Evolutionary conservation across 1,284 basidiomycete genomes (phyloP), one percentile per base, ranked within the genome.

Genomic region (Cryptococcus amylolentus): DNA sequence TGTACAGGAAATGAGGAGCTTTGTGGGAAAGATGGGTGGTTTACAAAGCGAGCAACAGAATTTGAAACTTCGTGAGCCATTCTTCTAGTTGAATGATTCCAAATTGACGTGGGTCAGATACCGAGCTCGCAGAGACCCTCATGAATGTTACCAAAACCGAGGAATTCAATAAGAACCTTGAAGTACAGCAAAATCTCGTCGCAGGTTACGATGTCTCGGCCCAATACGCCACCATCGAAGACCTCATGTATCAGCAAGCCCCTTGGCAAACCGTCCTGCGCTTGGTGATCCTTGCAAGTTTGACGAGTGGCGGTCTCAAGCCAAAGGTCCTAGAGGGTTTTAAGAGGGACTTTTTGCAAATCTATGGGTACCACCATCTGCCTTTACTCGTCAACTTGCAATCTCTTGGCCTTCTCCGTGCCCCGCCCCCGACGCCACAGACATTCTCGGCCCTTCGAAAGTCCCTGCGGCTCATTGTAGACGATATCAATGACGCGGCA

Each of bases 101-200:
- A n/a, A 16, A 26, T 43, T 52, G 14, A 51, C n/a, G 31, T 13
- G 9, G 18, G 5, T 4, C 31, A 96, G 93, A 99, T 75, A 98
- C 93, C 49, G 88, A 88, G 14, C 75, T 98, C 40, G 93, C 92
- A n/a, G 96, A 98, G 77, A 80, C 90, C 71, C 82, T 98, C 45
- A 85, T 94, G 65, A 85, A 87, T 13, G 80, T 87, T 62, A 98
- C 94, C 2, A 82, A 85, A 54, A 88, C 87, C n/a, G 89, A 95
- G 41, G 80, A 87, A 52, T 98, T 98, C 80, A 92, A 92, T 76
- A 88, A 86, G 69, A 88, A 87, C 20, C 81, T 99, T 10, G 95
- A 98, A 79, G 89, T 96, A 18, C 95, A 98, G 72, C 96, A 98
- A 76, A 98, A 98, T 75, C 82, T 97, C 28, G 84, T 98, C 14